Conservation (phyloP, 371 early-diverging fungal genomes). For the Mortierella sp. region DNA sequence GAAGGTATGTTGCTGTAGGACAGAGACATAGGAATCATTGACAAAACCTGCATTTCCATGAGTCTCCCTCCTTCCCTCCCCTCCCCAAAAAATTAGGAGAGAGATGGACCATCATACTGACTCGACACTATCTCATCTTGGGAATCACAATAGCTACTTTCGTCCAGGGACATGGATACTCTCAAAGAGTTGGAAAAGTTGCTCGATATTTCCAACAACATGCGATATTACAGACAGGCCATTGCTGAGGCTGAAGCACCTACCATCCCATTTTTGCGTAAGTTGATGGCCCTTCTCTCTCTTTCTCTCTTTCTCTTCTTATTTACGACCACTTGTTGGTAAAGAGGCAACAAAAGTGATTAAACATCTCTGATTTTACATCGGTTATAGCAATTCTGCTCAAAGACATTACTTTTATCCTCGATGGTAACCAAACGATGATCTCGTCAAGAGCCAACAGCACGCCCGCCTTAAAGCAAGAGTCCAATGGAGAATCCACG, state of each 20-base stretch:
- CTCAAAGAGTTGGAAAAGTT: constrained; percentile 54
- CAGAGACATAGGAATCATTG: too few species aligned
- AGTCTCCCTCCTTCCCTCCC: neutral
- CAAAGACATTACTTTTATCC: constrained; percentile 64
- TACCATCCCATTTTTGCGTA: constrained; percentile 62
- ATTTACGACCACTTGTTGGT: neutral
- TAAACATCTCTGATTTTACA: too few species aligned
- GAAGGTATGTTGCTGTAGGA: too few species aligned
- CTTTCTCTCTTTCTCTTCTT: neutral
- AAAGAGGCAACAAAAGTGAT: too few species aligned
- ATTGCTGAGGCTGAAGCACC: constrained; percentile 48
- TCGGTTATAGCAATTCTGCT: constrained; percentile 60
- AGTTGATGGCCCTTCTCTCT: neutral
- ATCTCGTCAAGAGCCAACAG: constrained; percentile 24
- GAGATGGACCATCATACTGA: neutral
- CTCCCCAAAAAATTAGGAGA: neutral
- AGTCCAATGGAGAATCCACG: neutral
- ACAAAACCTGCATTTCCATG: neutral
- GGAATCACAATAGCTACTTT: constrained; percentile 25
- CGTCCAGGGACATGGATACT: constrained; percentile 43
- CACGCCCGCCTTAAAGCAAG: constrained; percentile 3
- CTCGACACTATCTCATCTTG: neutral
- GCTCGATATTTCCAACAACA: constrained; percentile 60
- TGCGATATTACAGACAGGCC: constrained; percentile 57
- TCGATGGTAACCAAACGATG: constrained; percentile 62